Evolutionary conservation across 1,284 basidiomycete species (phyloP).

Genomic region (Irpex sp.): DNA sequence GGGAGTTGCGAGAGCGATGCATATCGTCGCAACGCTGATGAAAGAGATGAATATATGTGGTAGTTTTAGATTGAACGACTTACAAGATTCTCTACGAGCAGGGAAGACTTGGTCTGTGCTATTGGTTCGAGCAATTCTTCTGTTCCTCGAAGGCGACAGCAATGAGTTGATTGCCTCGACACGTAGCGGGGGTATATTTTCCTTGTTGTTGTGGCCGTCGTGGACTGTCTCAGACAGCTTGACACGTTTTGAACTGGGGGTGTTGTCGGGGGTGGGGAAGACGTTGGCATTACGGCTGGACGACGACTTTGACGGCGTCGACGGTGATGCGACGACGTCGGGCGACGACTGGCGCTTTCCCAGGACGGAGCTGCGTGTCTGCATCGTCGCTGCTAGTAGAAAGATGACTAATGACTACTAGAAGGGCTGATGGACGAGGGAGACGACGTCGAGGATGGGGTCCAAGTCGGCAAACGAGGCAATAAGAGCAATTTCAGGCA

Average conservation of each 20-base stretch:
- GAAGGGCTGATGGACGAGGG: constrained; percentile 14
- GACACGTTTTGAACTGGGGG: constrained; percentile 62
- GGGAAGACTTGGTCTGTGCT: constrained; percentile 43
- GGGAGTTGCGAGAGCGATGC: constrained; percentile 43
- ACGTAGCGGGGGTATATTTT: constrained; percentile 65
- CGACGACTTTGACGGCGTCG: constrained; percentile 15
- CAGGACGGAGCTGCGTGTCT: constrained; percentile 45
- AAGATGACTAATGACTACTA: constrained; percentile 1
- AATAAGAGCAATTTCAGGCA: constrained; percentile 3
- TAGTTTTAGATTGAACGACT: constrained; percentile 8
- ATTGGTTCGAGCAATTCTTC: constrained; percentile 45
- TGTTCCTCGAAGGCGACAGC: constrained; percentile 24
- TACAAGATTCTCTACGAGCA: constrained; percentile 28
- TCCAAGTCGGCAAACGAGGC: constrained; percentile 7
- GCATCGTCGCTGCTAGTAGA: constrained; percentile 15
- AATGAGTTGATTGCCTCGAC: constrained; percentile 31
- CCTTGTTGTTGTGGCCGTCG: constrained; percentile 68
- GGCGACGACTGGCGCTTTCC: constrained; percentile 47
- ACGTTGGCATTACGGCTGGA: constrained; percentile 7
- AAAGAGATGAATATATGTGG: constrained; percentile 14
- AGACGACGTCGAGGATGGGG: constrained; percentile 5
- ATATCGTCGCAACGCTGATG: constrained; percentile 37
- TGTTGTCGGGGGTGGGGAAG: constrained; percentile 55
- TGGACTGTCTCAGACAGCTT: constrained; percentile 39
- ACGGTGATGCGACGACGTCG: constrained; percentile 16